Conservation (phyloP, 306 rosid genomes). For the Vicia faba region DNA sequence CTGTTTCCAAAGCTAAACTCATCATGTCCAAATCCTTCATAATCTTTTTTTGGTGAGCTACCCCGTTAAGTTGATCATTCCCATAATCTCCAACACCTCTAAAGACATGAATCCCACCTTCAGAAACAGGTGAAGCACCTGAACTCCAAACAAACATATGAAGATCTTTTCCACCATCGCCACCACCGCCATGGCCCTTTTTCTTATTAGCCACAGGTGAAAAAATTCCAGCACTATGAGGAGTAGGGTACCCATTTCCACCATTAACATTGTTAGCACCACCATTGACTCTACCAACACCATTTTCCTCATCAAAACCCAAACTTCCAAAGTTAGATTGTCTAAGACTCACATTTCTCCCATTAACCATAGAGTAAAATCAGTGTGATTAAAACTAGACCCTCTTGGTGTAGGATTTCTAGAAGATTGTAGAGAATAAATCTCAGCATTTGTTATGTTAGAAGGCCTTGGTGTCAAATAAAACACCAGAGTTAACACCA, state of each 20-base stretch:
- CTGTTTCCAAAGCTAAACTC: constrained; percentile 89
- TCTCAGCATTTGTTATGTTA: constrained; percentile 80
- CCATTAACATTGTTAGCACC: constrained; percentile 15
- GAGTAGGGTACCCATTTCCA: constrained; percentile 55
- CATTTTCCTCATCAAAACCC: constrained; percentile 70
- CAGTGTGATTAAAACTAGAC: constrained; percentile 76
- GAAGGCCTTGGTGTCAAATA: constrained; percentile 78
- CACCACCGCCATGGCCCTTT: constrained; percentile 46
- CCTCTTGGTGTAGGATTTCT: constrained; percentile 89
- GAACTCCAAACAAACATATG: constrained; percentile 98
- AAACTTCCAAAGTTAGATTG: constrained; percentile 54
- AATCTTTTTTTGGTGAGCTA: constrained; percentile 79
- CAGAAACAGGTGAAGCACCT: constrained; percentile 85
- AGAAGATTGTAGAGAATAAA: constrained; percentile 73
- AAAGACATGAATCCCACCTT: constrained; percentile 83
- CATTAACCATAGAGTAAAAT: constrained; percentile 66
- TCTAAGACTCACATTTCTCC: constrained; percentile 68
- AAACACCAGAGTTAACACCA: constrained; percentile 64
- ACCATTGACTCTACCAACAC: constrained; percentile 35
- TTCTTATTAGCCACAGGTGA: constrained; percentile 66
- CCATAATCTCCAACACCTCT: constrained; percentile 73
- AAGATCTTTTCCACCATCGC: constrained; percentile 67
- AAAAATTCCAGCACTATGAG: constrained; percentile 61
- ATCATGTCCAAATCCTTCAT: constrained; percentile 69
- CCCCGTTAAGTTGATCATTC: constrained; percentile 56